Percentiles rank a stretch among this genome's conserved stretches.
Evolutionary conservation across 352 stramenopile species (phyloP).

Genomic region (Pythium brachiatum): DNA sequence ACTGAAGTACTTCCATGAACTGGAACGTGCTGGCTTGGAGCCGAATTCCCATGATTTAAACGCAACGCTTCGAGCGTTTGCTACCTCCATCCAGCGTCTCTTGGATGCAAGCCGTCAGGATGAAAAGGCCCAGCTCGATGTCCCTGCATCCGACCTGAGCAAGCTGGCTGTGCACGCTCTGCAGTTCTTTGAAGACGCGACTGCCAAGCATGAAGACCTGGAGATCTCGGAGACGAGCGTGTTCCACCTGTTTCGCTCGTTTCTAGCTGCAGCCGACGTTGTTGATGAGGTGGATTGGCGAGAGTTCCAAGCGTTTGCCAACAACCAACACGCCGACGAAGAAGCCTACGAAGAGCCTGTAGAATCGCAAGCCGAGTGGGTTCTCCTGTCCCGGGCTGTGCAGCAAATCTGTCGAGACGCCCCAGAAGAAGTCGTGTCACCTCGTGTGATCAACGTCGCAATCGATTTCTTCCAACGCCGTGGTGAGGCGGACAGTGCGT

Average conservation of each 20-base stretch:
- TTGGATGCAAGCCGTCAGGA: conserved; percentile 6
- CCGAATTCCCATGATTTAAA: conserved; percentile 12
- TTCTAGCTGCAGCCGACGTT: conserved; percentile 39
- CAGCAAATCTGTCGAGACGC: conserved; percentile 45
- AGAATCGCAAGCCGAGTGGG: conserved; percentile 29
- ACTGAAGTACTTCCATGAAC: conserved; percentile 13
- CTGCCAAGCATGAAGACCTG: conserved; percentile 9
- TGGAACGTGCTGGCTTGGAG: conserved; percentile 13
- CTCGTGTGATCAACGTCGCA: conserved; percentile 60
- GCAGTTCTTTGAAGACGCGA: conserved; percentile 14
- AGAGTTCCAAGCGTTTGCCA: conserved; percentile 13
- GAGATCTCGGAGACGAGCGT: conserved; percentile 24
- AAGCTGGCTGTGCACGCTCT: conserved; percentile 21
- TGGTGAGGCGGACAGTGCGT: conserved; percentile 43
- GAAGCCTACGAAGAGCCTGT: conserved; percentile 19
- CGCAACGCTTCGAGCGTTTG: conserved; percentile 19
- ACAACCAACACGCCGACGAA: conserved; percentile 1
- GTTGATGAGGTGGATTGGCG: conserved; percentile 16
- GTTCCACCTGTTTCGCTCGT: conserved; percentile 37
- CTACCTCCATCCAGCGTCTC: conserved; percentile 13
- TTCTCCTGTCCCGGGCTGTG: conserved; percentile 30
- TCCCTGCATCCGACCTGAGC: conserved; percentile 19
- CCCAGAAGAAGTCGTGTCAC: conserved; percentile 32
- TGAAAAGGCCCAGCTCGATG: conserved; percentile 7
- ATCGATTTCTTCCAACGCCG: conserved; percentile 60